These are phyloP conservation scores for Salvia miltiorrhiza DNA, from an alignment of 257 asterid genomes.

Conservation along the genomic window DNA sequence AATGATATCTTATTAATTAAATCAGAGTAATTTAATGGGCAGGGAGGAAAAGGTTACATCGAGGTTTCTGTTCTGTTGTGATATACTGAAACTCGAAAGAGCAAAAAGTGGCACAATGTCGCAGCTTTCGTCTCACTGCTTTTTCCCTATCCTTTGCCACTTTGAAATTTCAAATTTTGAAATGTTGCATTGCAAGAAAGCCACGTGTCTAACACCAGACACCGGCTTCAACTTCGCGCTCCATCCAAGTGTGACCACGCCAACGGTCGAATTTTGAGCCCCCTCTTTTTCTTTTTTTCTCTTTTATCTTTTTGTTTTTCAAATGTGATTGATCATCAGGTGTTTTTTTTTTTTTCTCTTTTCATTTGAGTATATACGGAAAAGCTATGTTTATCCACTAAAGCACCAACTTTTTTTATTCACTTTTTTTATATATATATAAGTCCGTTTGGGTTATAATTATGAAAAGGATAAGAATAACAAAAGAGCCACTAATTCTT, in stretches of 20 bases:
- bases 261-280: slow-evolving; percentile 38
- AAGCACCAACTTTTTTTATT: too few relatives aligned
- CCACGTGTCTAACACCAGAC: neutral
- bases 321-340: neutral
- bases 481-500: too few relatives aligned
- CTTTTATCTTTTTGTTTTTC: neutral
- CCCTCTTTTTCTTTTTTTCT: neutral
- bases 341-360: neutral
- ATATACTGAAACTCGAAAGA: slow-evolving; percentile 37
- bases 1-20: neutral
- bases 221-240: slow-evolving; percentile 6
- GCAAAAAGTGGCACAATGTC: slow-evolving; percentile 47
- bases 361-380: neutral
- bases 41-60: slow-evolving; percentile 1
- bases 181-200: slow-evolving; percentile 21
- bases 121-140: slow-evolving; percentile 30
- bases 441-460: too few relatives aligned
- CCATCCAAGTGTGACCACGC: slow-evolving; percentile 24
- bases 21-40: neutral
- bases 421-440: too few relatives aligned
- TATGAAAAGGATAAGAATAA: too few relatives aligned
- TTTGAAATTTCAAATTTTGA: slow-evolving; percentile 58
- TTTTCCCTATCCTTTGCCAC: neutral
- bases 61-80: slow-evolving; percentile 39
- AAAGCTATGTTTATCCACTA: too few relatives aligned